A percentile compares a stretch with the other conserved stretches of the same genome.
Evolutionary conservation across 108 stramenopile genomes (phyloP).

Genomic region (Cyclotella cryptica): DNA sequence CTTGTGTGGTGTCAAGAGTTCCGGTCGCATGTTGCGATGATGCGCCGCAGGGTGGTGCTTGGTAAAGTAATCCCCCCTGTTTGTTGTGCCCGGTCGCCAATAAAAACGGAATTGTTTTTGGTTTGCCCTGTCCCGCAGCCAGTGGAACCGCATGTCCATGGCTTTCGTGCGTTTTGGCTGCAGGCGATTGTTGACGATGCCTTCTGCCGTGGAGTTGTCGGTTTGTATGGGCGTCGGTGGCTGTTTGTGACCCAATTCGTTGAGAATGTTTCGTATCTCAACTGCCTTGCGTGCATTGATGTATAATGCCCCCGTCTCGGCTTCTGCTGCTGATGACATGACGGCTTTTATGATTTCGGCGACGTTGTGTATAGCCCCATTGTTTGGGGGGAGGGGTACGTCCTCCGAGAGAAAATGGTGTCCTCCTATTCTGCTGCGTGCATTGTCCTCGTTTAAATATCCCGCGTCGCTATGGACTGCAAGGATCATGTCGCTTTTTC

Average conservation of each 20-base stretch:
- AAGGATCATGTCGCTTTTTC: constrained; percentile 41
- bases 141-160: no score
- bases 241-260: constrained; percentile 57
- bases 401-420: constrained; percentile 22
- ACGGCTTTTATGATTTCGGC: constrained; percentile 31
- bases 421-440: constrained; percentile 44
- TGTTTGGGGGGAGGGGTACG: constrained; percentile 15
- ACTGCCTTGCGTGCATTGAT: constrained; percentile 48
- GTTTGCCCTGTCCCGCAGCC: no score
- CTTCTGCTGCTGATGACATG: constrained; percentile 45
- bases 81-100: no score
- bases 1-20: no score
- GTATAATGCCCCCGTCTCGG: constrained; percentile 50
- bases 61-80: no score
- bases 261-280: constrained; percentile 16
- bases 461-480: not conserved
- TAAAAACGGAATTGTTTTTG: no score
- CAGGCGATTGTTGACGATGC: no score
- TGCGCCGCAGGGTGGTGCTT: no score
- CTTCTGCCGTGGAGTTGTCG: no score
- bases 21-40: no score
- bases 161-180: no score
- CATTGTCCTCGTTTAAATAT: not conserved
- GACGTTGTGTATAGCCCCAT: constrained; percentile 37
- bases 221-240: no score